phyloP scores from a whole-genome alignment of 306 rosid species.

The Castanea crenata region DNA sequence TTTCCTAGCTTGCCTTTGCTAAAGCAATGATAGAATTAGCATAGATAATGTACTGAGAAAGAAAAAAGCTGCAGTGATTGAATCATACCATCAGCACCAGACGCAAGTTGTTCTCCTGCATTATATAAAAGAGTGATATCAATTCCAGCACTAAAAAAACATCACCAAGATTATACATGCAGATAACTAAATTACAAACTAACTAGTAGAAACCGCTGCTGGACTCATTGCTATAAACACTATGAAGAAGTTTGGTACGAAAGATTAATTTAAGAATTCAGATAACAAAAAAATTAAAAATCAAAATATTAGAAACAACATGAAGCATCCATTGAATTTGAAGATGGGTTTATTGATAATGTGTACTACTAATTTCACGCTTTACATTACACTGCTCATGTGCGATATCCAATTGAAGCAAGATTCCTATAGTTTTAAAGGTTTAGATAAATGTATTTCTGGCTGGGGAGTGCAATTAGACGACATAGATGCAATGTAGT shows the following conservation, averaged over 20 bases:
- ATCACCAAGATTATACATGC: neutral
- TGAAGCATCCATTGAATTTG: neutral
- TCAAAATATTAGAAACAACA: neutral
- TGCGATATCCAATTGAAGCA: neutral
- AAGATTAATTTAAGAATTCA: neutral
- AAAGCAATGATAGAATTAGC: neutral
- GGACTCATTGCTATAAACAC: neutral
- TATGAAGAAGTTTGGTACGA: neutral
- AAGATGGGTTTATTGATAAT: neutral
- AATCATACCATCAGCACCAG: conserved; percentile 83
- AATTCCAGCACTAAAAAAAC: conserved; percentile 4
- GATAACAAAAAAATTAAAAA: neutral
- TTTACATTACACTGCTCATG: neutral
- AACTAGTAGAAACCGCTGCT: neutral
- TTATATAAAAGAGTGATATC: conserved; percentile 1
- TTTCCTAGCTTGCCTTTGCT: neutral
- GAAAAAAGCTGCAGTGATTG: neutral
- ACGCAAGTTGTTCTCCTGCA: conserved; percentile 86
- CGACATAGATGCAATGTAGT: neutral
- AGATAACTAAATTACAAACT: neutral
- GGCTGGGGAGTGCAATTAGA: neutral
- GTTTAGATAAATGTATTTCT: neutral
- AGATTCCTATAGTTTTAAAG: neutral
- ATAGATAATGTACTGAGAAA: neutral
- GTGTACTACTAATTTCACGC: neutral